Conservation (phyloP, 345 rosid species). For the Camelina sativa region DNA sequence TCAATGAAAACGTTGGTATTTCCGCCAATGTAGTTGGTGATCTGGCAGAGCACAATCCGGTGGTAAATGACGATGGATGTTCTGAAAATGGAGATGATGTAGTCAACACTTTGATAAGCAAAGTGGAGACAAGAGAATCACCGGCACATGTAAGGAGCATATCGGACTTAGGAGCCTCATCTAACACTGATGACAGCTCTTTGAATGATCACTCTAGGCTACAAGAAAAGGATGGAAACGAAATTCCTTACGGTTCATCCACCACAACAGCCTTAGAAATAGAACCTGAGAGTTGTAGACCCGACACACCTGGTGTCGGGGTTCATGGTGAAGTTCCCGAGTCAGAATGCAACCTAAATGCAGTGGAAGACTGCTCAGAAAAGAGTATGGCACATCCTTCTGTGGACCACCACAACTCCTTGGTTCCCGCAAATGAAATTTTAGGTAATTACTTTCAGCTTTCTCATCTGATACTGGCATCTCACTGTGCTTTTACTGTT, state of each 20-base stretch:
- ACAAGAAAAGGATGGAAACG: constrained; percentile 47
- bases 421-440: constrained; percentile 52
- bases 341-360: constrained; percentile 49
- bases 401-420: constrained; percentile 48
- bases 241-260: constrained; percentile 51
- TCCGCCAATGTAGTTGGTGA: constrained; percentile 44
- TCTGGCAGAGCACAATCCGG: constrained; percentile 52
- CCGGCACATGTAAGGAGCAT: constrained; percentile 43
- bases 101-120: constrained; percentile 33
- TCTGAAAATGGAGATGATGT: constrained; percentile 53
- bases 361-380: constrained; percentile 53
- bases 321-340: constrained; percentile 48
- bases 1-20: constrained; percentile 46
- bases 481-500: constrained; percentile 14
- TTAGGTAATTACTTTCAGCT: constrained; percentile 49
- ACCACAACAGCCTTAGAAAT: constrained; percentile 70
- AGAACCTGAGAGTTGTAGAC: constrained; percentile 54
- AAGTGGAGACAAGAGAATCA: constrained; percentile 35
- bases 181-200: constrained; percentile 46
- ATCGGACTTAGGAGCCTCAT: constrained; percentile 48
- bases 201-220: constrained; percentile 42
- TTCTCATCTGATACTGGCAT: constrained; percentile 15
- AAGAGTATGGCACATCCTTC: constrained; percentile 46
- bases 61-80: constrained; percentile 37
- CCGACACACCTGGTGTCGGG: constrained; percentile 44